phyloP scores from a whole-genome alignment of 768 basidiomycete genomes.

The Boletus insuetus region DNA sequence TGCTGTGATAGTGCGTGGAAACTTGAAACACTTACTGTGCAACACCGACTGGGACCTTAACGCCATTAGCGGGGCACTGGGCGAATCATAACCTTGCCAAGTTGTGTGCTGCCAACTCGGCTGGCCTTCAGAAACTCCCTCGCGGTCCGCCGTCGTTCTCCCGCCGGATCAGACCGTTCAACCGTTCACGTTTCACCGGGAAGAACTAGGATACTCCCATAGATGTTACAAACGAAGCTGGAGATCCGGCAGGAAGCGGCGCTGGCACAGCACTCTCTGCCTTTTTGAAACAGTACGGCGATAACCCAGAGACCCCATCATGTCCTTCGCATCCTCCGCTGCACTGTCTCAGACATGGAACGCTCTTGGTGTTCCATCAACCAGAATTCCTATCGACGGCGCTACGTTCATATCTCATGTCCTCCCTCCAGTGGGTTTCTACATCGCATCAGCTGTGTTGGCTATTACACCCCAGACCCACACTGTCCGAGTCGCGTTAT shows the following conservation, averaged over 20 bases:
- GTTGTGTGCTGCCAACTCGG: too few species aligned
- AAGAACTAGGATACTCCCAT: too few species aligned
- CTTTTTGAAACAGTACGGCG: not conserved
- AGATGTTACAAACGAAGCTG: too few species aligned
- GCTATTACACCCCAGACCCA: not conserved
- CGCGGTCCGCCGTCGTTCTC: not conserved
- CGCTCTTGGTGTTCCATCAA: not conserved
- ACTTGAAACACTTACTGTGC: too few species aligned
- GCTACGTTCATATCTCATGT: not conserved
- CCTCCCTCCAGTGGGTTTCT: not conserved
- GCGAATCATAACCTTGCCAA: too few species aligned
- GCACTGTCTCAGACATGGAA: not conserved
- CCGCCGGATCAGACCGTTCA: not conserved
- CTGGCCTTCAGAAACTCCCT: too few species aligned
- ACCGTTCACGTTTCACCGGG: too few species aligned
- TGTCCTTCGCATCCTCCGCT: not conserved
- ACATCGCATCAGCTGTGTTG: not conserved
- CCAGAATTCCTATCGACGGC: not conserved
- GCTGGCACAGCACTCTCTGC: too few species aligned
- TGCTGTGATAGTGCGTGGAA: too few species aligned
- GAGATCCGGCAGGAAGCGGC: too few species aligned
- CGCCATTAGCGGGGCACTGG: too few species aligned
- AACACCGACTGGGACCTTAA: too few species aligned
- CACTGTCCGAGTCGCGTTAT: not conserved
- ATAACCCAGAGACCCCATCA: not conserved